Conservation (phyloP, 2,329 filamentous ascomycete species). For the Microcyclosporella mali region DNA sequence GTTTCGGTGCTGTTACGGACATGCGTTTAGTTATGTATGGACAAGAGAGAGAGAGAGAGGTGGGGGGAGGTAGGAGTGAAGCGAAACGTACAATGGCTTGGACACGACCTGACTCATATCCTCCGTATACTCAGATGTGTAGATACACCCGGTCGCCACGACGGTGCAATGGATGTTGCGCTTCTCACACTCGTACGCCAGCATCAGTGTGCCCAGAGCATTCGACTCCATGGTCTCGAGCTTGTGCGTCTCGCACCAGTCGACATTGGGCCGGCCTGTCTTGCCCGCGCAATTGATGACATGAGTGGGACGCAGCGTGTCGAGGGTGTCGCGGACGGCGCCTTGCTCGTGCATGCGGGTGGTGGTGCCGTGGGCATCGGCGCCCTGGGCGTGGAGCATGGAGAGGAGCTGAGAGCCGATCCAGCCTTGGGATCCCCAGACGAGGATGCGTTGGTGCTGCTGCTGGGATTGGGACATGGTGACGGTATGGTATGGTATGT, state of each 20-base stretch:
- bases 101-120: background rate
- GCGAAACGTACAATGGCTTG: conserved; percentile 1
- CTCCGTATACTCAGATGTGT: background rate
- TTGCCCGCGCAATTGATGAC: conserved; percentile 61
- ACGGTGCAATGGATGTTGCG: conserved; percentile 58
- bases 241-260: conserved; percentile 66
- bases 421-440: conserved; percentile 61
- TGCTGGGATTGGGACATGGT: background rate
- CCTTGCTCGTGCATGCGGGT: conserved; percentile 60
- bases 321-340: conserved; percentile 51
- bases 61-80: too few species aligned
- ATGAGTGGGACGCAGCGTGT: conserved; percentile 57
- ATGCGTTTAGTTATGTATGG: conserved; percentile 39
- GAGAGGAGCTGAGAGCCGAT: conserved; percentile 56
- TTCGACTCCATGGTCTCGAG: conserved; percentile 62
- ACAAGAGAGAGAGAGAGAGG: background rate
- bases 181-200: conserved; percentile 56
- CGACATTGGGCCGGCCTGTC: conserved; percentile 62
- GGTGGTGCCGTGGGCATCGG: conserved; percentile 55
- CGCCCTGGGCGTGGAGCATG: conserved; percentile 54
- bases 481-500: background rate
- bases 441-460: conserved; percentile 37
- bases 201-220: conserved; percentile 58
- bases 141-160: conserved; percentile 57
- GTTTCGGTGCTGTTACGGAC: conserved; percentile 48